Percentiles rank a stretch among this genome's conserved stretches.
Evolutionary conservation across 345 rosid species (phyloP).

Genomic region (Ceriops tagal): DNA sequence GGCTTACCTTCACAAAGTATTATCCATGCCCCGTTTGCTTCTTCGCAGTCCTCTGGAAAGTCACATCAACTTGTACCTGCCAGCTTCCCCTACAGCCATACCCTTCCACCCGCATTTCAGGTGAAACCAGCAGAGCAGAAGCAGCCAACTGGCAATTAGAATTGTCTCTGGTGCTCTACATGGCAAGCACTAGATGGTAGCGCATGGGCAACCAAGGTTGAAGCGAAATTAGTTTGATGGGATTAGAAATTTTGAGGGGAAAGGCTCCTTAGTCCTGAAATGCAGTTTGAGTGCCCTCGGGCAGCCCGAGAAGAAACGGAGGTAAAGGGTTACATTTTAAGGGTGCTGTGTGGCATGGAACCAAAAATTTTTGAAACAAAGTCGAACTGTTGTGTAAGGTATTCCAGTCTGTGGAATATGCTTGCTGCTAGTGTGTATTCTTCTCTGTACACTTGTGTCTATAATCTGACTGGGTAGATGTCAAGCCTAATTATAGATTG

Average conservation of each 20-base stretch:
- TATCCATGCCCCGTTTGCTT: conserved; percentile 47
- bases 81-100: conserved; percentile 56
- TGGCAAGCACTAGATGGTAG: conserved; percentile 9
- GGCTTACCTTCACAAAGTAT: conserved; percentile 42
- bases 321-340: not conserved
- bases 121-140: conserved; percentile 83
- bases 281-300: conserved; percentile 7
- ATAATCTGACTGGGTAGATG: conserved; percentile 31
- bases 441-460: conserved; percentile 28
- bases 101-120: conserved; percentile 59
- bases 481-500: conserved; percentile 29
- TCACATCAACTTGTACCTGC: conserved; percentile 53
- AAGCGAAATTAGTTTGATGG: not conserved
- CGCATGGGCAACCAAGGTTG: not conserved
- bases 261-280: conserved; percentile 2
- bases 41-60: conserved; percentile 51
- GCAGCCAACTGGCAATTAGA: conserved; percentile 83
- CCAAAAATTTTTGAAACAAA: conserved; percentile 24
- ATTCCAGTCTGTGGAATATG: conserved; percentile 16
- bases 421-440: conserved; percentile 22
- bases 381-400: conserved; percentile 21
- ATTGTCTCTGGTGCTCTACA: conserved; percentile 1
- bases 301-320: conserved; percentile 21
- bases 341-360: conserved; percentile 1
- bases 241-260: conserved; percentile 12